Conservation (phyloP, 2,329 filamentous ascomycete species). For the Colletotrichum simmondsii region DNA sequence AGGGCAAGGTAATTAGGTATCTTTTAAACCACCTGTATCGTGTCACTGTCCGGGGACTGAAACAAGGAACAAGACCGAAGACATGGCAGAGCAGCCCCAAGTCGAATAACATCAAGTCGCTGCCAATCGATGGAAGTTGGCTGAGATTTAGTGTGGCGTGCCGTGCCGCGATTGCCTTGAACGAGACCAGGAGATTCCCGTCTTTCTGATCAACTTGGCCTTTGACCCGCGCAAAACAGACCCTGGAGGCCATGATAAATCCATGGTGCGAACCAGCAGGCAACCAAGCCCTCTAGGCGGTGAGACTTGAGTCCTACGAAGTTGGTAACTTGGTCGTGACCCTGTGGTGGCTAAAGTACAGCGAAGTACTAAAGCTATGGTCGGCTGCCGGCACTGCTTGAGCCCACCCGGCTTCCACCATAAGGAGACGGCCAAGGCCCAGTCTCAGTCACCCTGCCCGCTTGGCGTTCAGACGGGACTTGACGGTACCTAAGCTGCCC, state of each 20-base stretch:
- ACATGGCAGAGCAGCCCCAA: neutral
- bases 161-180: neutral
- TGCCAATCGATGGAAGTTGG: neutral
- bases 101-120: neutral
- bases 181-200: neutral
- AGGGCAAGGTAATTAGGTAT: too few species aligned
- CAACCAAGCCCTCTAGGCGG: conserved; percentile 14
- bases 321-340: neutral
- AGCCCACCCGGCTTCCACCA: neutral
- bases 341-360: neutral
- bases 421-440: neutral
- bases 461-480: neutral
- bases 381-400: conserved; percentile 20
- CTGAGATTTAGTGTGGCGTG: neutral
- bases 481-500: neutral
- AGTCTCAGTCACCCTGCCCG: neutral
- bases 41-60: neutral
- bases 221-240: neutral
- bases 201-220: neutral
- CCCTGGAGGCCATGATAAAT: neutral
- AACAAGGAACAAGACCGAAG: neutral
- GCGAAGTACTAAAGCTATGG: neutral
- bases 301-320: conserved; percentile 1
- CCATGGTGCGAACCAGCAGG: neutral
- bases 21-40: neutral